Conservation (phyloP, 176 grass and related monocot genomes). For the Avena atlantica region DNA sequence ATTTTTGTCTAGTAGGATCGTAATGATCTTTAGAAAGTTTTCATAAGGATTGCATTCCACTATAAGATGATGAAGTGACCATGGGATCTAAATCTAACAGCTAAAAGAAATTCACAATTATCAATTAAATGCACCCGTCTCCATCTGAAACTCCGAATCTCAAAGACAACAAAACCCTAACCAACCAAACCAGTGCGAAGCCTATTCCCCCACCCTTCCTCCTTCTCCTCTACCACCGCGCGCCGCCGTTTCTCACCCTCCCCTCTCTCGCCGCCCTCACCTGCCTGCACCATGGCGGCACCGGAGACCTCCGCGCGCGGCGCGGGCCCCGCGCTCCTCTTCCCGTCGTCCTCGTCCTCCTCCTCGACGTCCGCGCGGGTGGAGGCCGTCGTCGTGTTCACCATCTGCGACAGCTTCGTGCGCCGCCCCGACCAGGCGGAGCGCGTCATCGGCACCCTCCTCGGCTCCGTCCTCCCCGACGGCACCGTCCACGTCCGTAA, state of each 20-base stretch:
- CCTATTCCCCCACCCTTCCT: neutral
- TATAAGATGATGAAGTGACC: neutral
- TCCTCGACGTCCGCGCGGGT: conserved; percentile 54
- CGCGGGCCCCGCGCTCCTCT: conserved; percentile 26
- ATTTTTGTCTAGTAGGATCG: too few species aligned
- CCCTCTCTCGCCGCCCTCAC: neutral
- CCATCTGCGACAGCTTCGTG: conserved; percentile 89
- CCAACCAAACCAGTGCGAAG: neutral
- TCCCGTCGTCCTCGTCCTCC: conserved; percentile 23
- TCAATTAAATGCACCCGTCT: neutral
- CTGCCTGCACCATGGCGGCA: neutral
- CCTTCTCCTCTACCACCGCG: neutral
- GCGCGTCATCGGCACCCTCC: conserved; percentile 96
- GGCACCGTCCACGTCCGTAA: conserved; percentile 95
- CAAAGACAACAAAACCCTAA: conserved; percentile 20
- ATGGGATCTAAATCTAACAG: neutral
- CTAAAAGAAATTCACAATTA: neutral
- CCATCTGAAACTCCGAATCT: neutral
- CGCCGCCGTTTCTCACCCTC: neutral
- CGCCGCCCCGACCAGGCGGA: conserved; percentile 91
- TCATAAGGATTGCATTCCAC: too few species aligned
- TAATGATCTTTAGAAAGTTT: too few species aligned
- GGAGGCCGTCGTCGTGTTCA: conserved; percentile 85
- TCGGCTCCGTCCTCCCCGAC: conserved; percentile 79
- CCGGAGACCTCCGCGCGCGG: neutral